phyloP scores from a whole-genome alignment of 768 basidiomycete genomes.

The Cyclocybe aegerita region DNA sequence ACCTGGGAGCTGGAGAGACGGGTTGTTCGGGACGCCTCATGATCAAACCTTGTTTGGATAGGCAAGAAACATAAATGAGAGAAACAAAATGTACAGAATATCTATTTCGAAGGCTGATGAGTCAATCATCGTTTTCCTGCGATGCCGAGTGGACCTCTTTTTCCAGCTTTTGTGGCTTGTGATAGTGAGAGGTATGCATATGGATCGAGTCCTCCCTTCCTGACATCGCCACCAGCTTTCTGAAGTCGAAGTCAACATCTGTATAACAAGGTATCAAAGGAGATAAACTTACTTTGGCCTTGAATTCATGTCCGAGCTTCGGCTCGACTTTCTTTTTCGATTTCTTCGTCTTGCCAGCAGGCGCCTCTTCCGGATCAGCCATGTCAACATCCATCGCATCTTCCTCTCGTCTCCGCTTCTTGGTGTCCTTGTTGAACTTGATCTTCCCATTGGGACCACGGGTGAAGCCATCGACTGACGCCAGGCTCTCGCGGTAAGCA shows the following conservation, averaged over 20 bases:
- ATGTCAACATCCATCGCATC: slow-evolving; percentile 70
- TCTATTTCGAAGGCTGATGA: not conserved
- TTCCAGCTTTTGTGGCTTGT: slow-evolving; percentile 65
- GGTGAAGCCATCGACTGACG: slow-evolving; percentile 87
- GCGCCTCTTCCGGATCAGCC: slow-evolving; percentile 14
- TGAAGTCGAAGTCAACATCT: slow-evolving; percentile 30
- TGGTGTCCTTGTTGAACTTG: slow-evolving; percentile 97
- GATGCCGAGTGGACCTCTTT: slow-evolving; percentile 50
- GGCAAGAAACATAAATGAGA: slow-evolving; percentile 9
- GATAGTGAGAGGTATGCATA: slow-evolving; percentile 88
- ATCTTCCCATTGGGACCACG: slow-evolving; percentile 81
- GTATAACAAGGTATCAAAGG: not conserved
- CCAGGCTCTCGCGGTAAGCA: slow-evolving; percentile 82
- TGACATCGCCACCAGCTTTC: slow-evolving; percentile 95
- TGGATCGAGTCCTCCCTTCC: slow-evolving; percentile 83
- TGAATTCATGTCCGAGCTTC: slow-evolving; percentile 84
- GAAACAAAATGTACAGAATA: slow-evolving; percentile 8
- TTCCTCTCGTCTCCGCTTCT: slow-evolving; percentile 78
- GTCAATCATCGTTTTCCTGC: slow-evolving; percentile 55
- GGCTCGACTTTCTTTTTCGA: slow-evolving; percentile 49
- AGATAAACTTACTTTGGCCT: slow-evolving; percentile 74
- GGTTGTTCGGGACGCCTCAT: slow-evolving; percentile 71
- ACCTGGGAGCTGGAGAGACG: slow-evolving; percentile 66
- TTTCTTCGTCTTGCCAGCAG: slow-evolving; percentile 43
- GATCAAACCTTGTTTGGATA: slow-evolving; percentile 74